phyloP scores from a whole-genome alignment of 2,329 filamentous ascomycete species.

The Aspergillus ochraceoroseus region DNA sequence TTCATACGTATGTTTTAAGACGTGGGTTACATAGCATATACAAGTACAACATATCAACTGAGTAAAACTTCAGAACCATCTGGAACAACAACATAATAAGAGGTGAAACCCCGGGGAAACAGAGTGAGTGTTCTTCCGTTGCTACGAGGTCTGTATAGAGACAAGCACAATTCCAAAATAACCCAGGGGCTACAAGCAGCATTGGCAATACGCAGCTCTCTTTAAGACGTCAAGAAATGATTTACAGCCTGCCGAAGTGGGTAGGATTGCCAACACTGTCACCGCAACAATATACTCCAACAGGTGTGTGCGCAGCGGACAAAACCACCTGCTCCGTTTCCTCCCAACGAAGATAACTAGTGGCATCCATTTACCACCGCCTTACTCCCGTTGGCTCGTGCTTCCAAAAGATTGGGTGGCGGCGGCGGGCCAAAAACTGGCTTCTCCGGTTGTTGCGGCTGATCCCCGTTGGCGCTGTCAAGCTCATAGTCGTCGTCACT shows the following conservation, averaged over 20 bases:
- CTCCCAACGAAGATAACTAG: no score
- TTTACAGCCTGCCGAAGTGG: no score
- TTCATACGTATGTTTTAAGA: slow-evolving; percentile 14
- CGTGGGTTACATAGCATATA: slow-evolving; percentile 27
- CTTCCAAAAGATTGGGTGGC: slow-evolving; percentile 47
- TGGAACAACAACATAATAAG: no score
- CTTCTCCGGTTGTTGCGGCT: slow-evolving; percentile 33
- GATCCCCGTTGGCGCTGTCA: slow-evolving; percentile 32
- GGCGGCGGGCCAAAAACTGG: slow-evolving; percentile 49
- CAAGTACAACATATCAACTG: slow-evolving; percentile 27
- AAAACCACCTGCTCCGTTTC: no score
- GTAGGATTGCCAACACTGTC: no score
- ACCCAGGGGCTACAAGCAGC: slow-evolving; percentile 6
- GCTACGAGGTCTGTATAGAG: slow-evolving; percentile 11
- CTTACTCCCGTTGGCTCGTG: slow-evolving; percentile 45
- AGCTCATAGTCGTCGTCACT: slow-evolving; percentile 54
- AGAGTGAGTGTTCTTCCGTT: slow-evolving; percentile 1
- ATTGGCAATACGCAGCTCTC: slow-evolving; percentile 6
- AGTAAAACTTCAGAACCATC: slow-evolving; percentile 17
- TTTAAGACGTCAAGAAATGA: no score
- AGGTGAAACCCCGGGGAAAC: no score
- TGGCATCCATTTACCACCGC: slow-evolving; percentile 43
- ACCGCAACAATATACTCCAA: no score
- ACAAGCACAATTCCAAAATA: slow-evolving; percentile 14
- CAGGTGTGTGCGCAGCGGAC: no score